Evolutionary conservation across 2,329 filamentous ascomycete genomes (phyloP), one percentile per base, ranked within the genome.

Genomic region (Bertia moriformis): DNA sequence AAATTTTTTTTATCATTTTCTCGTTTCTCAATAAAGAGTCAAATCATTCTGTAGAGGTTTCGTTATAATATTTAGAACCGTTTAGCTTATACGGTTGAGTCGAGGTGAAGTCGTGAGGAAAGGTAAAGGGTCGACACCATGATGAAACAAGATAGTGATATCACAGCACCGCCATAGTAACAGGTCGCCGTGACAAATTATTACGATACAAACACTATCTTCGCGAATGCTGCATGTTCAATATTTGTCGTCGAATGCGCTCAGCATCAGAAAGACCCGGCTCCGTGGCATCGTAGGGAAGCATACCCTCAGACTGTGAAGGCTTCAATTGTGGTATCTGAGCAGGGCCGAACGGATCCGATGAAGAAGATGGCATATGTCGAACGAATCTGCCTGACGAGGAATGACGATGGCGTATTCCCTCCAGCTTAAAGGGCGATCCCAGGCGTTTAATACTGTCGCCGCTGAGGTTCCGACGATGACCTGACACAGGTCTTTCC

Each of bases 351-450:
- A 35, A 35, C 7, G 32, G 32, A 15, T 35, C 32, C 10, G 32
- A 35, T n/a, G n/a, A n/a, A 7, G 17, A 35, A 17, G 32, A 35
- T 7, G 32, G 32, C 12, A 17, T 15, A 18, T 35, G 32, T 12
- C 32, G 12, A 15, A 35, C 17, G 7, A 13, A 10, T 7, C 32
- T 7, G 12, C 32, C 32, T 27, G 22, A n/a, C n/a, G n/a, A n/a
- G n/a, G n/a, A n/a, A 27, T n/a, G 7, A 7, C 17, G 10, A 15
- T 17, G 32, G 32, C 32, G 32, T 35, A 10, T 35, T 12, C 12
- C 32, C 12, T 35, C 59, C 7, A 59, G 47, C 40, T 59, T 57
- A 43, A 67, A 67, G 2, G 64, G 64, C 19, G 64, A 67, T 18
- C 62, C 63, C 14, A 67, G 51, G 29, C 62, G 59, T 41, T 62